Percentiles rank a stretch among this genome's conserved stretches.
Evolutionary conservation across 2,329 filamentous ascomycete genomes (phyloP).

Genomic region (Curvularia spicifera): DNA sequence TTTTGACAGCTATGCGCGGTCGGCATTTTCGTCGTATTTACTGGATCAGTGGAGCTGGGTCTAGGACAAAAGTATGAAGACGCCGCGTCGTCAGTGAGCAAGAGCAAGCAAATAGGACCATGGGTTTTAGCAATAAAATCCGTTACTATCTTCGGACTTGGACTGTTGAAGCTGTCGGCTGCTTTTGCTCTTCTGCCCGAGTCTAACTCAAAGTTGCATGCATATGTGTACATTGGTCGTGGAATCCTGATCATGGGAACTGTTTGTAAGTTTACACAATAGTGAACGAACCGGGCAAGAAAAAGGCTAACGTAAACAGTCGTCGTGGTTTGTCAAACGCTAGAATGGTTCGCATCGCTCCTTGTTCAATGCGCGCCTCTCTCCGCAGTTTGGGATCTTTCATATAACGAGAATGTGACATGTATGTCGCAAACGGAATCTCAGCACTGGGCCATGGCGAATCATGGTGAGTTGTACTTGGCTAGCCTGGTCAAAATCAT

Average conservation of each 20-base stretch:
- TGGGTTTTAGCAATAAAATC: slow-evolving; percentile 22
- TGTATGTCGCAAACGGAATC: slow-evolving; percentile 49
- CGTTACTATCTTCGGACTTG: slow-evolving; percentile 53
- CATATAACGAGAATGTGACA: not conserved
- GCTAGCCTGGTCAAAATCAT: not conserved
- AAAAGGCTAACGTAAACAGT: slow-evolving; percentile 18
- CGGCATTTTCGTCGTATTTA: slow-evolving; percentile 16
- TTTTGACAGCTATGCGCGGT: slow-evolving; percentile 6
- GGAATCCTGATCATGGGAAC: slow-evolving; percentile 42
- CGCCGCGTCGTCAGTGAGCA: not conserved
- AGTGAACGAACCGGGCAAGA: too few relatives aligned
- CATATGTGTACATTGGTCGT: slow-evolving; percentile 34
- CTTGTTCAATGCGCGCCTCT: slow-evolving; percentile 57
- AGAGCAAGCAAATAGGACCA: slow-evolving; percentile 7
- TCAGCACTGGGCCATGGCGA: slow-evolving; percentile 54
- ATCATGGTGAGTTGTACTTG: slow-evolving; percentile 44
- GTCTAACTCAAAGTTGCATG: slow-evolving; percentile 46
- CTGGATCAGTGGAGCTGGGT: slow-evolving; percentile 34
- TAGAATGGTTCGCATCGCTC: slow-evolving; percentile 53
- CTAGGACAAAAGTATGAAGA: slow-evolving; percentile 51
- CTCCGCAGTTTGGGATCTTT: slow-evolving; percentile 52
- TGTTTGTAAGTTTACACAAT: slow-evolving; percentile 46
- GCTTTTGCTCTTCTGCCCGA: slow-evolving; percentile 55
- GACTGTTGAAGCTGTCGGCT: slow-evolving; percentile 57
- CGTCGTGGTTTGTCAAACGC: slow-evolving; percentile 42